A percentile compares a stretch with the other conserved stretches of the same genome.
phyloP scores from a whole-genome alignment of 2,329 filamentous ascomycete genomes.

The Apiospora pterosperma region DNA sequence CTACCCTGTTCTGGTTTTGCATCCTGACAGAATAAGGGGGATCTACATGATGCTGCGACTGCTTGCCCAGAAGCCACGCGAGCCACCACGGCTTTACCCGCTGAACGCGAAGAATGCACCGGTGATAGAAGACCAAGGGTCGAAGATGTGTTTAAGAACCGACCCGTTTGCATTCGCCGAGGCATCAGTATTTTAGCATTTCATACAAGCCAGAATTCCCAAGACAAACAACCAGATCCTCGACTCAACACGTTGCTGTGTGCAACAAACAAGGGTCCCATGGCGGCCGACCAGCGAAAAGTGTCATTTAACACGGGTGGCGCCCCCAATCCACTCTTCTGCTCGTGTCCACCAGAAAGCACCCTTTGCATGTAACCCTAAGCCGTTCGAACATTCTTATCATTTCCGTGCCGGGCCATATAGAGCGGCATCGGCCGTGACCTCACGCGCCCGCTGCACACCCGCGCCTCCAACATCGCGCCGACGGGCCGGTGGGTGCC shows the following conservation, averaged over 20 bases:
- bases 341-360: background rate
- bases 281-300: background rate
- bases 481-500: slow-evolving; percentile 2
- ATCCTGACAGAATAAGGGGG: too few species aligned
- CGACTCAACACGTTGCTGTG: too few species aligned
- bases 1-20: too few species aligned
- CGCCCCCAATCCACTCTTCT: background rate
- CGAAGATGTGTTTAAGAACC: background rate
- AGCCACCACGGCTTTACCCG: background rate
- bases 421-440: slow-evolving; percentile 7
- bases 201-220: background rate
- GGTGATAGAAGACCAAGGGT: background rate
- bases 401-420: background rate
- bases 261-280: background rate
- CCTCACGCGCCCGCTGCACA: slow-evolving; percentile 5
- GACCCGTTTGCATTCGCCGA: background rate
- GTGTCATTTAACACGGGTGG: background rate
- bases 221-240: too few species aligned
- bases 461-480: slow-evolving; percentile 6
- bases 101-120: background rate
- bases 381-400: background rate
- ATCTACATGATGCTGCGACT: background rate
- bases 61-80: background rate
- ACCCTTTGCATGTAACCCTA: background rate
- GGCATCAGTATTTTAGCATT: background rate